Evolutionary conservation across 352 stramenopile species (phyloP).

Genomic region (Peronosclerospora sorghi): DNA sequence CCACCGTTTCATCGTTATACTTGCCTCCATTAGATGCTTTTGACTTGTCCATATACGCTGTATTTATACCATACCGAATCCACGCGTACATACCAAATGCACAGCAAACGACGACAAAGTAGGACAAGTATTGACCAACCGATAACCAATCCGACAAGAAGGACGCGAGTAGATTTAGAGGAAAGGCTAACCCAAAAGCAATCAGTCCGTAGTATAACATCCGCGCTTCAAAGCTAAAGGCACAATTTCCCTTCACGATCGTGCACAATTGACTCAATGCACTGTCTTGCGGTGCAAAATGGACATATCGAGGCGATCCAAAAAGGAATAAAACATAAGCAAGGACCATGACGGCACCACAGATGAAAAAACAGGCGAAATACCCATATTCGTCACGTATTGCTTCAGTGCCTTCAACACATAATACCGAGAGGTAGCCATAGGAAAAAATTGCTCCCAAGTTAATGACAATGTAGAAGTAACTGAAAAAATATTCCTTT

Average conservation of each 20-base stretch:
- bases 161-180: conserved; percentile 63
- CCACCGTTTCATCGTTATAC: conserved; percentile 73
- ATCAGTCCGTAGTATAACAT: conserved; percentile 71
- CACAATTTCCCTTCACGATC: conserved; percentile 67
- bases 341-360: conserved; percentile 73
- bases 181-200: conserved; percentile 51
- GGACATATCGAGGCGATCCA: conserved; percentile 51
- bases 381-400: conserved; percentile 81
- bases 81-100: conserved; percentile 73
- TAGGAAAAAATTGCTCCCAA: conserved; percentile 86
- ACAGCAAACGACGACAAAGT: conserved; percentile 53
- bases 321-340: conserved; percentile 57
- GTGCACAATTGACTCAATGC: conserved; percentile 61
- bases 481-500: conserved; percentile 85
- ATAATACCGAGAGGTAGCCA: conserved; percentile 83
- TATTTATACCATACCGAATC: conserved; percentile 75
- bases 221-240: conserved; percentile 63
- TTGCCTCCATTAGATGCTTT: conserved; percentile 71
- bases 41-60: conserved; percentile 76
- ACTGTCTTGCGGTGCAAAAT: conserved; percentile 64
- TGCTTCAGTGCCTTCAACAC: conserved; percentile 64
- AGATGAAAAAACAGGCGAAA: conserved; percentile 82
- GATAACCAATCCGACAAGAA: conserved; percentile 47
- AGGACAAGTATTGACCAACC: conserved; percentile 61
- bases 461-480: conserved; percentile 90